Conservation (phyloP, 1,284 basidiomycete genomes). For the Anthracocystis panici-leucophaei region DNA sequence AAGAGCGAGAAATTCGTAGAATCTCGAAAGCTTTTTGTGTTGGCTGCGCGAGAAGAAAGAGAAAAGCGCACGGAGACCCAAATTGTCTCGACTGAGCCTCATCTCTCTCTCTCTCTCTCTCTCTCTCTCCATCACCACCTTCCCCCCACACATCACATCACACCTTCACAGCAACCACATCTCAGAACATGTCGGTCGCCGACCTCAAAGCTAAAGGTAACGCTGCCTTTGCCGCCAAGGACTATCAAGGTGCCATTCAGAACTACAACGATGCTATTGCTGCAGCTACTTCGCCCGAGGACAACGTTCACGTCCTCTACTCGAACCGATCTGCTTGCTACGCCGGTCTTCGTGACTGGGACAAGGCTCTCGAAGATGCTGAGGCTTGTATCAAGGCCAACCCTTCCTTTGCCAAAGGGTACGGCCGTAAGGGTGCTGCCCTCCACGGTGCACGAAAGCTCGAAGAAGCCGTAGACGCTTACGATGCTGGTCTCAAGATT, state of each 20-base stretch:
- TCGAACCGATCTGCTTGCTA: conserved; percentile 93
- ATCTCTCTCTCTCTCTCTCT: neutral
- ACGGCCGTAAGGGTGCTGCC: conserved; percentile 92
- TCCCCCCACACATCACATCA: neutral
- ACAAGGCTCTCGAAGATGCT: conserved; percentile 85
- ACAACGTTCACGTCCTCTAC: conserved; percentile 81
- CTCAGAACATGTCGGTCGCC: conserved; percentile 58
- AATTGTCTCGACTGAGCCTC: neutral
- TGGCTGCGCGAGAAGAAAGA: neutral
- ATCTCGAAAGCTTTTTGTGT: conserved; percentile 1
- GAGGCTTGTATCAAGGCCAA: conserved; percentile 82
- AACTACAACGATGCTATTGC: conserved; percentile 66
- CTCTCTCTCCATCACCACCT: neutral
- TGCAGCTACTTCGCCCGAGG: conserved; percentile 64
- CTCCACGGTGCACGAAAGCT: conserved; percentile 84
- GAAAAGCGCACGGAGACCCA: conserved; percentile 4
- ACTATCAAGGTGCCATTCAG: conserved; percentile 64
- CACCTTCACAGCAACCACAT: conserved; percentile 1
- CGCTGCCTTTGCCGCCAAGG: conserved; percentile 68
- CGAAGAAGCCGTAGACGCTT: conserved; percentile 84
- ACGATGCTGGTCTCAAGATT: conserved; percentile 82
- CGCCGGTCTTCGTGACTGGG: conserved; percentile 83
- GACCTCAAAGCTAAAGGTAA: conserved; percentile 69
- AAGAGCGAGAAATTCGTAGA: conserved; percentile 44
- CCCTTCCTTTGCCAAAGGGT: conserved; percentile 89